Evolutionary conservation across 1,139 yeast species (phyloP), one percentile per base, ranked within the genome.

Genomic region (Suhomyces bolitotheri): DNA sequence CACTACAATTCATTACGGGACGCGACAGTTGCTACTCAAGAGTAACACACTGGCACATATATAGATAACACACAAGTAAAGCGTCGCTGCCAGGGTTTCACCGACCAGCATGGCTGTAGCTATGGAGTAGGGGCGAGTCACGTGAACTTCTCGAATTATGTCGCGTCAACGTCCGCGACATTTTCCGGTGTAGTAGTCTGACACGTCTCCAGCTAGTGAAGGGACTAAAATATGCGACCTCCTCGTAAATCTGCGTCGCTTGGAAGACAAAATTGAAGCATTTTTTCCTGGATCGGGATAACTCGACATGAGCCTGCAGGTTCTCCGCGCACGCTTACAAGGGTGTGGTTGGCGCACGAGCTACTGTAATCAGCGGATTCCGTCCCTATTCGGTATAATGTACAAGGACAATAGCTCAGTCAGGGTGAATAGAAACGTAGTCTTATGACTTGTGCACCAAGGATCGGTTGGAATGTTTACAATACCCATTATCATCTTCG

Each of bases 1-100:
- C 98, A 92, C 62, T 92, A 92, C 60, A 90, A 92, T 57, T 87
- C 97, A 4, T 64, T 89, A 36, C 73, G 82, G 40, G 86, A 80
- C 57, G 29, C 28, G n/a, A n/a, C n/a, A n/a, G n/a, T n/a, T n/a
- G n/a, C n/a, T n/a, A n/a, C n/a, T n/a, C n/a, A 24, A 11, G 17
- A 19, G 10, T 8, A 10, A 9, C 9, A 19, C 11, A 14, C 13
- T 20, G 21, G 24, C 12, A 13, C 5, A 7, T 20, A 20, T 14
- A 27, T 27, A 20, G 29, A 27, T 12, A 6, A 9, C 3, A 5
- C 19, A n/a, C n/a, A n/a, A n/a, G n/a, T n/a, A n/a, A n/a, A n/a
- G n/a, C n/a, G n/a, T n/a, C n/a, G n/a, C n/a, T n/a, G n/a, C n/a
- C n/a, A n/a, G n/a, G n/a, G n/a, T n/a, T n/a, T n/a, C n/a, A n/a